These are phyloP conservation scores for Globisporangium nagaii DNA, from an alignment of 352 stramenopile genomes.

Conservation along the genomic window DNA sequence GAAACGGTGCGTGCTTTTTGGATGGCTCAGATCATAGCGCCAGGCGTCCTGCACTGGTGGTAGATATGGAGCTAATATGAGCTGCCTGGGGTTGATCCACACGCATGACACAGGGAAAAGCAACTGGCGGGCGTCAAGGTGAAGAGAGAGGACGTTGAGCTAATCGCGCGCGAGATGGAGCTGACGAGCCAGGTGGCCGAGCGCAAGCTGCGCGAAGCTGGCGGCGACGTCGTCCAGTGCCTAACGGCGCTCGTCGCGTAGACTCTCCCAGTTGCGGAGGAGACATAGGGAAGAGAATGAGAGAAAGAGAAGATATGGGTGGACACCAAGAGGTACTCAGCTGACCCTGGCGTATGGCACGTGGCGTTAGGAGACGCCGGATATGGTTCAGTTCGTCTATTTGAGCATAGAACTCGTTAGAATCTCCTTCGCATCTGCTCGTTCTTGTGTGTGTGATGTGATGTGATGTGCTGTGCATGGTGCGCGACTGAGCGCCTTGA, in stretches of 20 bases:
- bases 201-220: conserved; percentile 76
- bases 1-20: conserved; percentile 35
- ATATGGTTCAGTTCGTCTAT: conserved; percentile 4
- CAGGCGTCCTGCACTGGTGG: too few relatives aligned
- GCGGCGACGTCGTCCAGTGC: conserved; percentile 67
- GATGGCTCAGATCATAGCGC: too few relatives aligned
- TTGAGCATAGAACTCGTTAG: conserved; percentile 4
- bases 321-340: too few relatives aligned
- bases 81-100: too few relatives aligned
- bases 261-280: neutral
- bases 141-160: conserved; percentile 73
- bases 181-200: conserved; percentile 67
- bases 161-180: conserved; percentile 78
- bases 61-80: too few relatives aligned
- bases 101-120: conserved; percentile 67
- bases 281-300: neutral
- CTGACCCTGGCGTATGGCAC: too few relatives aligned
- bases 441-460: neutral
- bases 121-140: conserved; percentile 78
- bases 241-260: conserved; percentile 53
- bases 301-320: neutral
- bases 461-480: too few relatives aligned
- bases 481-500: too few relatives aligned
- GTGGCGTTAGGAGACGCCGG: too few relatives aligned
- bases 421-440: neutral